These are phyloP conservation scores for Tilletia indica DNA, from an alignment of 1,284 basidiomycete genomes.

Conservation along the genomic window DNA sequence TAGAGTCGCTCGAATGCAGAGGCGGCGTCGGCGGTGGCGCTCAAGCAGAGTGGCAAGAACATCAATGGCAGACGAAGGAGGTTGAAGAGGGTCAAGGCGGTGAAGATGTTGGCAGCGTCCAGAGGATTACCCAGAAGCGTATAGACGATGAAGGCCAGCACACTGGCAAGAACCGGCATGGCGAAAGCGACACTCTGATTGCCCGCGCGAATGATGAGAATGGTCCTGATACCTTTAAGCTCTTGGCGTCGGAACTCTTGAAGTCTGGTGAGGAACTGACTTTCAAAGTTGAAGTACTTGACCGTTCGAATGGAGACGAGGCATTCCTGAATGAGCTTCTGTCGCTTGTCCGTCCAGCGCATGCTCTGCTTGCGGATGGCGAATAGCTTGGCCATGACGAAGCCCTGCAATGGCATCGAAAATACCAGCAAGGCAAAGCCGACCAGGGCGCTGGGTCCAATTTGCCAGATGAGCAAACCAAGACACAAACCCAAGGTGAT, in stretches of 20 bases:
- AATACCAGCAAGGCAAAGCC: constrained; percentile 76
- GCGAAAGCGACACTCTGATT: constrained; percentile 69
- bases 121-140: constrained; percentile 68
- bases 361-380: constrained; percentile 72
- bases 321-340: constrained; percentile 52
- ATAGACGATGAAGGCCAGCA: constrained; percentile 82
- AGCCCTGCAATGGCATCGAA: constrained; percentile 67
- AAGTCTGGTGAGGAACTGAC: constrained; percentile 63
- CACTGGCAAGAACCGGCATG: constrained; percentile 76
- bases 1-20: constrained; percentile 50
- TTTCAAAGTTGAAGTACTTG: constrained; percentile 51
- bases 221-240: constrained; percentile 72
- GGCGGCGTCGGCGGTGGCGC: constrained; percentile 47
- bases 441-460: constrained; percentile 77
- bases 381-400: constrained; percentile 75
- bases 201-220: constrained; percentile 72
- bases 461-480: constrained; percentile 69
- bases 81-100: constrained; percentile 53
- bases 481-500: constrained; percentile 55
- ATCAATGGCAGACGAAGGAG: constrained; percentile 72
- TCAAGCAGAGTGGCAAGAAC: constrained; percentile 60
- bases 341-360: constrained; percentile 76
- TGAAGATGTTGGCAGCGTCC: constrained; percentile 62
- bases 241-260: constrained; percentile 72
- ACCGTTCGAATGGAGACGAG: constrained; percentile 54